Conservation (phyloP, 1,284 basidiomycete genomes). For the Ceratobasidium sp. region DNA sequence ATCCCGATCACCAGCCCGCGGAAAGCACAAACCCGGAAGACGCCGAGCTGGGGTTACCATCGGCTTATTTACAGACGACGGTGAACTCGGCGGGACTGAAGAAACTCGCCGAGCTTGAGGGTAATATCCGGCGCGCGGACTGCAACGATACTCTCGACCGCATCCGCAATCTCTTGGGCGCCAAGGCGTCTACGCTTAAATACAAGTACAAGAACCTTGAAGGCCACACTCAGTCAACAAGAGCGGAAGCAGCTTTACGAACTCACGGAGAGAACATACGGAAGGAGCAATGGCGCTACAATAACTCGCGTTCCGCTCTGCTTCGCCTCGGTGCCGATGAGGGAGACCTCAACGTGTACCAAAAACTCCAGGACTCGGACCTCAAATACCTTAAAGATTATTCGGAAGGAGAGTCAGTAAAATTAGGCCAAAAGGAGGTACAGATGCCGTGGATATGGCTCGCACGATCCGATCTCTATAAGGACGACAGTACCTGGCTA, state of each 20-base stretch:
- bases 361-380: background rate
- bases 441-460: background rate
- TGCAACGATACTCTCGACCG: background rate
- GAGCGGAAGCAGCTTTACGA: background rate
- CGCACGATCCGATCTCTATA: background rate
- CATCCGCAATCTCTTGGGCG: background rate
- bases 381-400: background rate
- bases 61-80: background rate
- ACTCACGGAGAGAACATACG: background rate
- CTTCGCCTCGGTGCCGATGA: background rate
- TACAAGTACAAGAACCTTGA: background rate
- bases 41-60: slow-evolving; percentile 22
- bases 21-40: slow-evolving; percentile 15
- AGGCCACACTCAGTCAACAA: background rate
- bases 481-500: background rate
- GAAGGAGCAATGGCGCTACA: slow-evolving; percentile 9
- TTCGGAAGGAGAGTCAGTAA: background rate
- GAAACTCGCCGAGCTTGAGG: background rate
- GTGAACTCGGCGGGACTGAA: background rate
- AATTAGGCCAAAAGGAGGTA: background rate
- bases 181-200: background rate
- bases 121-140: background rate
- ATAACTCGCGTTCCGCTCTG: background rate
- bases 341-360: background rate
- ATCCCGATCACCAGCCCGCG: background rate